Evolutionary conservation across 768 basidiomycete genomes (phyloP).

Genomic region (Hygrophorus russula): DNA sequence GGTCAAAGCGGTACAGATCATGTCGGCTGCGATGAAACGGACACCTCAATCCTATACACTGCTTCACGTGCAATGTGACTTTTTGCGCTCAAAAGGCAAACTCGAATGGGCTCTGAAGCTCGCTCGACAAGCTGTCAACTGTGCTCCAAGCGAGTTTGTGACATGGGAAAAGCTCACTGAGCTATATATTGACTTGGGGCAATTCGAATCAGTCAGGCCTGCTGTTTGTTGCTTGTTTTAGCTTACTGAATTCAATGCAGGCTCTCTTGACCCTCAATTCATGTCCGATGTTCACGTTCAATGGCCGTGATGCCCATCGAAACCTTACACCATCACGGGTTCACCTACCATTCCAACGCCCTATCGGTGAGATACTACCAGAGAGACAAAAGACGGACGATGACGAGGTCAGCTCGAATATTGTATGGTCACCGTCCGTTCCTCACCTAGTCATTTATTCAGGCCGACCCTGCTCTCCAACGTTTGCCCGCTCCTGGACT

Average conservation of each 20-base stretch:
- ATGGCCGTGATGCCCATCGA: slow-evolving; percentile 88
- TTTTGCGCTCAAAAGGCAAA: slow-evolving; percentile 78
- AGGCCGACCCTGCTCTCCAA: slow-evolving; percentile 89
- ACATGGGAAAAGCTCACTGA: slow-evolving; percentile 99
- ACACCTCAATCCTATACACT: slow-evolving; percentile 91
- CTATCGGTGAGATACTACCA: slow-evolving; percentile 85
- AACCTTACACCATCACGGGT: slow-evolving; percentile 69
- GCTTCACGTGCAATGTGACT: slow-evolving; percentile 91
- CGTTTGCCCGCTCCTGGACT: slow-evolving; percentile 93
- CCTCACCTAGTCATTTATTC: neutral
- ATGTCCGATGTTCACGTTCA: slow-evolving; percentile 99
- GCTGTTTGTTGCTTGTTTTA: slow-evolving; percentile 4
- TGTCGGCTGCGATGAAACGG: slow-evolving; percentile 70
- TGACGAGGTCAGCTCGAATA: slow-evolving; percentile 49
- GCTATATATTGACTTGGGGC: slow-evolving; percentile 81
- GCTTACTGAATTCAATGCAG: slow-evolving; percentile 19
- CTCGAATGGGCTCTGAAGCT: slow-evolving; percentile 84
- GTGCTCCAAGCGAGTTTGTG: slow-evolving; percentile 96
- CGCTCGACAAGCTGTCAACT: slow-evolving; percentile 92
- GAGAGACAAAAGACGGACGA: slow-evolving; percentile 75
- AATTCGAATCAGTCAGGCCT: slow-evolving; percentile 62
- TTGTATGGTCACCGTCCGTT: neutral
- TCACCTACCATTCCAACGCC: slow-evolving; percentile 77
- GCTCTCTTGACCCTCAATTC: slow-evolving; percentile 92
- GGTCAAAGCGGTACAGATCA: slow-evolving; percentile 95